These are phyloP conservation scores for Sphagnum fallax DNA, from an alignment of 228 moss, liverwort and hornwort genomes.

Conservation along the genomic window DNA sequence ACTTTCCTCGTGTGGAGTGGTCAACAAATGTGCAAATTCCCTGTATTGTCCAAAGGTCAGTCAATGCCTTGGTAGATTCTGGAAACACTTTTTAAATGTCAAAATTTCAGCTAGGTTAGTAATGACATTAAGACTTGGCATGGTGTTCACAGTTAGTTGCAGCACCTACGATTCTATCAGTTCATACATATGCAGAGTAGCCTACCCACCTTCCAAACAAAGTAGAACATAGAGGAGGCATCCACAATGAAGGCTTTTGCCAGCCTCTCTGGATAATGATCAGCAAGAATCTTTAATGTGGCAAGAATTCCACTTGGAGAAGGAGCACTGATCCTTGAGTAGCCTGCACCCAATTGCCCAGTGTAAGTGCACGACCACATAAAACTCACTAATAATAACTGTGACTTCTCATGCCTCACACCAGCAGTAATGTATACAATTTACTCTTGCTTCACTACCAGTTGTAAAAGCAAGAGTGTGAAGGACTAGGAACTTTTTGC, in stretches of 20 bases:
- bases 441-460: too few species aligned
- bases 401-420: neutral
- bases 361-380: neutral
- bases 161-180: too few species aligned
- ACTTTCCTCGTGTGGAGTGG: constrained; percentile 68
- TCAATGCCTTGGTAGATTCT: neutral
- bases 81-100: too few species aligned
- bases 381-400: neutral
- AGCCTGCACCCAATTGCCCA: constrained; percentile 29
- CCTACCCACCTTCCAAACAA: constrained; percentile 72
- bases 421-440: too few species aligned
- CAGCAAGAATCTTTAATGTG: constrained; percentile 68
- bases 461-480: too few species aligned
- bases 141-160: too few species aligned
- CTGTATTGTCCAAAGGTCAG: constrained; percentile 28
- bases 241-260: constrained; percentile 82
- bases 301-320: constrained; percentile 77
- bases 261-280: constrained; percentile 79
- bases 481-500: too few species aligned
- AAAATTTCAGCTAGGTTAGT: too few species aligned
- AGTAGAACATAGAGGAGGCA: constrained; percentile 79
- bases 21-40: constrained; percentile 87
- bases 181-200: too few species aligned
- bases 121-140: too few species aligned
- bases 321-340: constrained; percentile 63